A percentile compares a stretch with the other conserved stretches of the same genome.
These are phyloP conservation scores for Lactarius deliciosus DNA, from an alignment of 768 basidiomycete genomes.

Conservation along the genomic window DNA sequence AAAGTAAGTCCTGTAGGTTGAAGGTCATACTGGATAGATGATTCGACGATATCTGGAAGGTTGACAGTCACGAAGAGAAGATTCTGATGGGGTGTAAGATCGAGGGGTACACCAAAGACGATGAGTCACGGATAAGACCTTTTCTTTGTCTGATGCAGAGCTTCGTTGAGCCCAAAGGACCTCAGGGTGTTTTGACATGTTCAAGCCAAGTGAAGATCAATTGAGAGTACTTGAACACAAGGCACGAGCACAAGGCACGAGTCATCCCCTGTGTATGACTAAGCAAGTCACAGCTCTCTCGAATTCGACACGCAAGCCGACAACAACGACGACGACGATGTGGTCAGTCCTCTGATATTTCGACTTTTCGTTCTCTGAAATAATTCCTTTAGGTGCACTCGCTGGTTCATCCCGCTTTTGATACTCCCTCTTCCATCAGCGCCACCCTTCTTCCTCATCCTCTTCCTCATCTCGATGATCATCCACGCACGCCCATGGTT, in stretches of 20 bases:
- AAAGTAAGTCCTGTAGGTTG: constrained; percentile 59
- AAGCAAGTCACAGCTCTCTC: background rate
- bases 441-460: constrained; percentile 72
- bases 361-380: background rate
- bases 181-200: constrained; percentile 65
- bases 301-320: too few relatives aligned
- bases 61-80: constrained; percentile 83
- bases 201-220: constrained; percentile 1
- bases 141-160: constrained; percentile 58
- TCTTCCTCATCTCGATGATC: constrained; percentile 75
- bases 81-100: constrained; percentile 55
- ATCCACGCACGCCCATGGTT: constrained; percentile 86
- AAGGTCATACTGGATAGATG: constrained; percentile 59
- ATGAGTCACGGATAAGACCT: constrained; percentile 47
- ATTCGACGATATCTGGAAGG: constrained; percentile 66
- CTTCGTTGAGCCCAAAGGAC: constrained; percentile 95
- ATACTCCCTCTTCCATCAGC: constrained; percentile 78
- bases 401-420: constrained; percentile 80
- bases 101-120: constrained; percentile 16
- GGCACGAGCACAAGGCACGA: background rate
- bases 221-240: background rate
- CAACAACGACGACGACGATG: constrained; percentile 38
- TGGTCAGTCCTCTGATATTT: constrained; percentile 46
- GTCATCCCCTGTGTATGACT: background rate
- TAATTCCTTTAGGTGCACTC: constrained; percentile 61